phyloP scores from a whole-genome alignment of 306 rosid species.

The Glycine latifolia region DNA sequence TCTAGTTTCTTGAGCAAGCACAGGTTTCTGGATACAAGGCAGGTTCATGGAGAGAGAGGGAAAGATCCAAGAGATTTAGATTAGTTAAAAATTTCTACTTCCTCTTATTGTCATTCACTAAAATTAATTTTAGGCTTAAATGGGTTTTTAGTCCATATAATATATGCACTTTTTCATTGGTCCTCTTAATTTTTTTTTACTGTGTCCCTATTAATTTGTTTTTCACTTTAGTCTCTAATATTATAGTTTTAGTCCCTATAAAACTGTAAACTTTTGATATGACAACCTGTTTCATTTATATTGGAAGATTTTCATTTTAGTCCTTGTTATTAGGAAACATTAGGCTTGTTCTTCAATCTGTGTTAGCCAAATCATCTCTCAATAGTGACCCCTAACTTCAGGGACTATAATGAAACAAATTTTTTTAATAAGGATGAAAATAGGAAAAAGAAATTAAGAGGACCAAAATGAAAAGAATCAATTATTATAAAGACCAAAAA shows the following conservation, averaged over 20 bases:
- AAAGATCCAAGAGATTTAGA: conserved; percentile 5
- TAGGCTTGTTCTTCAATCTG: neutral
- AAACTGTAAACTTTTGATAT: neutral
- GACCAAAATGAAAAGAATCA: neutral
- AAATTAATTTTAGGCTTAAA: too few relatives aligned
- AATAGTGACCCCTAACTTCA: neutral
- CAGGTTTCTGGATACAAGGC: conserved; percentile 1
- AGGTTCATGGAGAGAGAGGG: neutral
- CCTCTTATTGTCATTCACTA: too few relatives aligned
- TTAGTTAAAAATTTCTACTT: neutral
- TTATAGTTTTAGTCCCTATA: neutral
- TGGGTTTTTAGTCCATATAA: neutral
- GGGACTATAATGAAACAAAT: neutral
- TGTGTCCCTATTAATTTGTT: neutral
- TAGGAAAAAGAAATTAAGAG: neutral
- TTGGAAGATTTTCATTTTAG: neutral
- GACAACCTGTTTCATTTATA: neutral
- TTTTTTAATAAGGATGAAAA: neutral
- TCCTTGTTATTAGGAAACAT: neutral
- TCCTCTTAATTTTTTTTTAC: neutral
- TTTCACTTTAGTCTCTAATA: neutral
- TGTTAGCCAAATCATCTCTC: neutral
- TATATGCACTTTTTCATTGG: neutral
- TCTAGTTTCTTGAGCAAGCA: conserved; percentile 20
- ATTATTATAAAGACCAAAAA: neutral